Evolutionary conservation across 2,329 filamentous ascomycete genomes (phyloP).

Genomic region (Fusarium anthophilum): DNA sequence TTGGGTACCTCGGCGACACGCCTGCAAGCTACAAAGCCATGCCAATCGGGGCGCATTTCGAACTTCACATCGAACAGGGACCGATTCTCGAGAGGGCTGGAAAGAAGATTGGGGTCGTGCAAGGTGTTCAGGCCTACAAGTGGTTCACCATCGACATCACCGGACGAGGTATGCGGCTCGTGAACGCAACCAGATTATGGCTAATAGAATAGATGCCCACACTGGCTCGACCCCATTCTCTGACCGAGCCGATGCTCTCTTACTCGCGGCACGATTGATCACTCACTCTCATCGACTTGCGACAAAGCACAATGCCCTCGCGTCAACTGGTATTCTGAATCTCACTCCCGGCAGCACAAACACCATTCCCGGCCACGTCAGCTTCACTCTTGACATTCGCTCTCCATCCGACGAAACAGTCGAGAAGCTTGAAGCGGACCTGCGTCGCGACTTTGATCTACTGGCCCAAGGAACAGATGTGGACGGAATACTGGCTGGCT

Average conservation of each 20-base stretch:
- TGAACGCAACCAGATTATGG: too few relatives aligned
- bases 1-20: constrained; percentile 72
- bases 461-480: constrained; percentile 62
- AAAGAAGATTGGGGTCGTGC: constrained; percentile 30
- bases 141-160: constrained; percentile 42
- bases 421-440: constrained; percentile 59
- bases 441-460: constrained; percentile 50
- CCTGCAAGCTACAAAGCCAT: constrained; percentile 32
- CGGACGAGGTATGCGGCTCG: constrained; percentile 26
- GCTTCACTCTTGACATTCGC: constrained; percentile 72
- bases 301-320: constrained; percentile 35
- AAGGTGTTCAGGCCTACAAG: constrained; percentile 41
- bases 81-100: constrained; percentile 33
- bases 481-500: constrained; percentile 30
- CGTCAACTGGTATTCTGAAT: constrained; percentile 44
- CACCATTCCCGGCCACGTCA: constrained; percentile 72
- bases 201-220: constrained; percentile 46
- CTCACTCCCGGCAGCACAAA: constrained; percentile 69
- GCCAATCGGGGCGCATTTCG: constrained; percentile 80
- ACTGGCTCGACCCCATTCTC: constrained; percentile 44
- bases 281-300: constrained; percentile 41
- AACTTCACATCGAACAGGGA: constrained; percentile 83
- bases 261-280: constrained; percentile 44
- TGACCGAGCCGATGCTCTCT: constrained; percentile 44
- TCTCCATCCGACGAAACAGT: constrained; percentile 63